Evolutionary conservation across 345 rosid genomes (phyloP), one percentile per base, ranked within the genome.

Genomic region (Isatis tinctoria): DNA sequence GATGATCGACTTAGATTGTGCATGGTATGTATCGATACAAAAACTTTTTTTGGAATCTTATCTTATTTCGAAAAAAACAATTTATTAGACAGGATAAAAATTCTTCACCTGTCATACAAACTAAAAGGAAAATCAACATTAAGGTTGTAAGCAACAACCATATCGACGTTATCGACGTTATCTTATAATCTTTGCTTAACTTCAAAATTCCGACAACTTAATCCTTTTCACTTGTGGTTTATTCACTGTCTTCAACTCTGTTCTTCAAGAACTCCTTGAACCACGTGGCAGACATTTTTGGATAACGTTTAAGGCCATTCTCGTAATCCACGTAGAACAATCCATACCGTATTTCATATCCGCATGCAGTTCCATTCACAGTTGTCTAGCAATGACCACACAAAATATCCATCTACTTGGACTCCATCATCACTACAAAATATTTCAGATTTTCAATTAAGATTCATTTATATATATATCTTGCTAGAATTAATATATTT

Each of bases 251-350:
- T 64, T 73, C 64, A 0, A 65, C 56, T 18, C 12, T 54, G 11
- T 30, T 28, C 41, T 74, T 67, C 44, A 89, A 81, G 20, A 85
- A 79, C 62, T 62, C 74, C 40, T 76, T 78, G 62, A 80, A 87
- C 96, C 96, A 90, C 45, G 79, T 69, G 2, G 96, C 85, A 0
- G 91, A 90, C 27, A 65, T 74, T 45, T 86, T 90, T 1, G 85
- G 82, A 56, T 82, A 75, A 73, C 93, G 78, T 44, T 85, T 75
- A 44, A 84, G 65, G 4, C 81, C 83, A 6, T 90, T 52, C 52
- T 83, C 54, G 52, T 54, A 85, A 70, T 90, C 88, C 0, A 86
- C 84, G 4, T 79, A 90, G 65, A 48, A 70, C 14, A 86, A 49
- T 3, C 91, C 93, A 32, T 76, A 85, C 12, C 85, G 77, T 4